phyloP scores from a whole-genome alignment of 805 yeast species.

The Candida anglica region DNA sequence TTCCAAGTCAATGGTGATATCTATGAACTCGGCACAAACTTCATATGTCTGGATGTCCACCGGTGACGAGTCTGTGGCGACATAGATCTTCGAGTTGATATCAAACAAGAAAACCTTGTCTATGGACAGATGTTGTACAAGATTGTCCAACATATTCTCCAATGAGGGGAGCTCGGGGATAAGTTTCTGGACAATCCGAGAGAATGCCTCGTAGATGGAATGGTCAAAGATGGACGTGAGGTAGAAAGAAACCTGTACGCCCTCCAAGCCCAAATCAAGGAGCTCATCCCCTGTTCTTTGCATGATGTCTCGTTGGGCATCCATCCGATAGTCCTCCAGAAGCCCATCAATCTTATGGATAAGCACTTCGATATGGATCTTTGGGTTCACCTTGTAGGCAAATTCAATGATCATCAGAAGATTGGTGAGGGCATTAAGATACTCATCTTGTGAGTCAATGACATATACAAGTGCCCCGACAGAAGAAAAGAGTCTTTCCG shows the following conservation, averaged over 20 bases:
- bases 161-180: conserved; percentile 84
- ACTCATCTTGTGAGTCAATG: conserved; percentile 94
- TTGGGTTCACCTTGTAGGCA: conserved; percentile 81
- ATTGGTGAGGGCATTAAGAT: conserved; percentile 84
- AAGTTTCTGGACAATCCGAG: conserved; percentile 86
- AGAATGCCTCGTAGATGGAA: conserved; percentile 92
- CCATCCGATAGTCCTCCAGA: conserved; percentile 88
- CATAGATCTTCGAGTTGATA: conserved; percentile 86
- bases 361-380: conserved; percentile 83
- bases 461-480: conserved; percentile 93
- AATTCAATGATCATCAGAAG: conserved; percentile 83
- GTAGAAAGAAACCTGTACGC: conserved; percentile 87
- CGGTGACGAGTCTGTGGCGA: conserved; percentile 94
- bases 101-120: conserved; percentile 94
- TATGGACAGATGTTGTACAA: conserved; percentile 83
- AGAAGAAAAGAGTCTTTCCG: conserved; percentile 68
- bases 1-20: conserved; percentile 85
- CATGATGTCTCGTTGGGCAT: conserved; percentile 95
- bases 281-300: conserved; percentile 93
- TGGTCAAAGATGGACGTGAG: conserved; percentile 93
- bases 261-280: conserved; percentile 83
- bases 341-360: conserved; percentile 96
- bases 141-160: conserved; percentile 82
- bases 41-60: conserved; percentile 95
- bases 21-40: conserved; percentile 95